These are phyloP conservation scores for Jaltomata sinuosa DNA, from an alignment of 257 asterid genomes.

Conservation along the genomic window DNA sequence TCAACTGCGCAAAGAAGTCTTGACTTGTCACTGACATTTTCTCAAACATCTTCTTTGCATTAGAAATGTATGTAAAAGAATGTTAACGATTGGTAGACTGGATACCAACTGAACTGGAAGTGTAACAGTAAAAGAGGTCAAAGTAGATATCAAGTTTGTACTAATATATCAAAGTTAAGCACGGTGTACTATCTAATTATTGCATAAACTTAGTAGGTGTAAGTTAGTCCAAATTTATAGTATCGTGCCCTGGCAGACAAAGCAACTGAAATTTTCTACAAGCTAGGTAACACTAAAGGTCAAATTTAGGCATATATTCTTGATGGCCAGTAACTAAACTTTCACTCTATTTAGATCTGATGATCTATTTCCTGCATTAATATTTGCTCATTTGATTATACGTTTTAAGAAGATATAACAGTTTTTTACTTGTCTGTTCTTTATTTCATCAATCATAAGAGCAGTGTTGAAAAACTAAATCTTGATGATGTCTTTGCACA, in stretches of 20 bases:
- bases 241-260: constrained; percentile 60
- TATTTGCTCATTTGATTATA: too few relatives aligned
- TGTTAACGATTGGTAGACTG: too few relatives aligned
- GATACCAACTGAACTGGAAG: too few relatives aligned
- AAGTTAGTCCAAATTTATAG: constrained; percentile 1
- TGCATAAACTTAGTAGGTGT: neutral
- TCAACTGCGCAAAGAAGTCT: too few relatives aligned
- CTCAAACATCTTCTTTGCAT: too few relatives aligned
- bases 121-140: too few relatives aligned
- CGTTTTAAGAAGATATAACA: neutral
- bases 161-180: neutral
- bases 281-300: constrained; percentile 57
- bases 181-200: neutral
- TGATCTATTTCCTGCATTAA: neutral
- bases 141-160: too few relatives aligned
- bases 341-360: neutral
- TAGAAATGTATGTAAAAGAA: too few relatives aligned
- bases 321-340: constrained; percentile 34
- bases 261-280: constrained; percentile 71
- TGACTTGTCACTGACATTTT: too few relatives aligned
- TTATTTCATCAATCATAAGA: constrained; percentile 41
- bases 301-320: constrained; percentile 83
- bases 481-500: constrained; percentile 73
- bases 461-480: constrained; percentile 69
- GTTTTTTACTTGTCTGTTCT: neutral